Percentiles rank a stretch among this genome's conserved stretches.
phyloP scores from a whole-genome alignment of 139 green algal genomes.

The Chlamydomonas incerta region DNA sequence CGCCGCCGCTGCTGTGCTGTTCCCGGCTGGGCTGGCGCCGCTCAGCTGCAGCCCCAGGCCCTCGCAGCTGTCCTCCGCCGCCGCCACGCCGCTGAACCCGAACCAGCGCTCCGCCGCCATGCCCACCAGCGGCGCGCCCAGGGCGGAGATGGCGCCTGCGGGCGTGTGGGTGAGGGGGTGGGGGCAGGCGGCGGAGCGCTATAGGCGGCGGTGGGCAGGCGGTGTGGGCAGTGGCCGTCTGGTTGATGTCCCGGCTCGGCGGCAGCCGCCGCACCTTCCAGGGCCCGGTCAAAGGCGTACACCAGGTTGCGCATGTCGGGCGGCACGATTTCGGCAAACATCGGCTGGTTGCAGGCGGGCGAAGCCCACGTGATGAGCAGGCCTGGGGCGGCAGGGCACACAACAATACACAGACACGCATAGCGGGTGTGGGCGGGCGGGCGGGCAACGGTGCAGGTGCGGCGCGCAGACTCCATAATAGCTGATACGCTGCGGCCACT shows the following conservation, averaged over 20 bases:
- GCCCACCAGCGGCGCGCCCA: background rate
- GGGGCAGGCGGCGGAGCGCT: no score
- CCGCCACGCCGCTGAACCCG: background rate
- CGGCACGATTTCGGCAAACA: conserved; percentile 85
- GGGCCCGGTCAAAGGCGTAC: conserved; percentile 83
- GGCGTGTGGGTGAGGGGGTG: background rate
- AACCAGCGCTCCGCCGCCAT: background rate
- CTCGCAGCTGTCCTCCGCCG: background rate
- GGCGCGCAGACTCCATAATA: no score
- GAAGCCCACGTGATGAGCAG: conserved; percentile 55
- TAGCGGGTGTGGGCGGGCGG: no score
- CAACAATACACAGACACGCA: background rate
- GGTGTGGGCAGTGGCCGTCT: no score
- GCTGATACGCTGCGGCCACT: no score
- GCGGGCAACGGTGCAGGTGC: no score
- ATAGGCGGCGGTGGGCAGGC: no score
- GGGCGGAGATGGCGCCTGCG: background rate
- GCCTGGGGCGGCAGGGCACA: conserved; percentile 28
- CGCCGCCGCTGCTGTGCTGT: no score
- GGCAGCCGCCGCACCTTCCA: no score
- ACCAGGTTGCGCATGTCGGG: conserved; percentile 71
- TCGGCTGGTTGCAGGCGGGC: conserved; percentile 66
- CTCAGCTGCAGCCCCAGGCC: no score
- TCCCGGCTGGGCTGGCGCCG: no score
- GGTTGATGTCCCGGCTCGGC: no score